Base-by-base conservation (phyloP, 2,329 filamentous ascomycete species). In the Trichophyton schoenleinii region DNA sequence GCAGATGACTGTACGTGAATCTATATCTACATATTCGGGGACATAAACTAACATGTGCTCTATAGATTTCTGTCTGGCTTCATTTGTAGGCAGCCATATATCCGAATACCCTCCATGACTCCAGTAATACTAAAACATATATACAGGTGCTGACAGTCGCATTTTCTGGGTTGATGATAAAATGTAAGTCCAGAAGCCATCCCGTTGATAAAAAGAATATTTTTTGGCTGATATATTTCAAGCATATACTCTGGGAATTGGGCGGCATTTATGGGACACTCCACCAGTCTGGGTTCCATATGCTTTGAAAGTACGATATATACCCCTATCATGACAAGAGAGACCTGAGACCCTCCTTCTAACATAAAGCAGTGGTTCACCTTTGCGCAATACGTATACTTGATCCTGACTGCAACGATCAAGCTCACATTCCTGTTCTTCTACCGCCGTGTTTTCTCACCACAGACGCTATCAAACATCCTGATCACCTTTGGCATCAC, bases 371-470 rank as follows among this genome's bases (percentile, higher is more conserved):
- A 58, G 57, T 58, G 42, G 41, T 58, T 58, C 57, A 42, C 41
- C 15, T 58, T 58, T 36, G 57, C 57, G 41, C 57, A 58, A 46
- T 58, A 58, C 57, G 41, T 46, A 13, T 58, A 58, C 57, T 42
- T 58, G 38, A 44, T 44, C 20, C 57, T 58, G 18, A 58, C 41
- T 2, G 34, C 57, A 25, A 28, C 41, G 11, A 46, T 58, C 38
- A 58, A 58, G 15, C 57, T 58, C 15, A 42, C 57, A 18, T 42
- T 58, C 57, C 57, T 58, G 11, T 58, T 58, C 41, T 58, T 58
- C n/a, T 58, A 58, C 31, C 41, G 41, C 6, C 57, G 57, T 31
- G 41, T 58, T 9, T 58, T 58, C 20, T 58, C 57, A n/a, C 41
- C 57, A 6, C 57, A 58, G 34, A 58, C 36, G n/a, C 7, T 46